A percentile compares a stretch with the other conserved stretches of the same genome.
These are phyloP conservation scores for Daldinia bambusicola DNA, from an alignment of 495 filamentous ascomycete species.

Conservation along the genomic window DNA sequence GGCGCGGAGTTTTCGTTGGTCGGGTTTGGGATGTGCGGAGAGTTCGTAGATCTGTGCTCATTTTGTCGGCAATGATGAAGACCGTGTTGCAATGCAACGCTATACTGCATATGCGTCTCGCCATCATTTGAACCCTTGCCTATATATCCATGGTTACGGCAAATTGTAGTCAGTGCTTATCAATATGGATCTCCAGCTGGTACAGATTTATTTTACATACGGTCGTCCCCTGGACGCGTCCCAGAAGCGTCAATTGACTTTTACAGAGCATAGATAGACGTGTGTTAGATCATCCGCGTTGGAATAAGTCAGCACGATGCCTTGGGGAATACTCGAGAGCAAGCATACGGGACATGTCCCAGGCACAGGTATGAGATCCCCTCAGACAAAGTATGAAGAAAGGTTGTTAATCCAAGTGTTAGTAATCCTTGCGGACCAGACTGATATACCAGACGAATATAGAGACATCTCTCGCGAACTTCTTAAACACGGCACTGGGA, in stretches of 20 bases:
- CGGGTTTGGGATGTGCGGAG: conserved; percentile 24
- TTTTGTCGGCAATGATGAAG: conserved; percentile 7
- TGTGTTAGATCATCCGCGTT: conserved; percentile 15
- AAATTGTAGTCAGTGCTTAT: conserved; percentile 35
- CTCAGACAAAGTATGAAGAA: conserved; percentile 11
- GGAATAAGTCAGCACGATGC: conserved; percentile 33
- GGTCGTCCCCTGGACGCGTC: not conserved
- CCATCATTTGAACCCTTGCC: conserved; percentile 15
- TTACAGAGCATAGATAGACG: not conserved
- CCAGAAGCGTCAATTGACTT: conserved; percentile 5
- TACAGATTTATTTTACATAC: conserved; percentile 26
- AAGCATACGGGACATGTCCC: conserved; percentile 58
- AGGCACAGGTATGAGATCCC: conserved; percentile 56
- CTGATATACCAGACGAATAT: conserved; percentile 58
- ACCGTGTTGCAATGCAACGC: conserved; percentile 27
- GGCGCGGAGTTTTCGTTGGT: conserved; percentile 19
- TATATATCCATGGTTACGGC: conserved; percentile 4
- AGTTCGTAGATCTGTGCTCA: conserved; percentile 14
- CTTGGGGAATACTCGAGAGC: conserved; percentile 49
- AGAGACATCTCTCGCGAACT: conserved; percentile 51
- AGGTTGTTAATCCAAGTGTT: conserved; percentile 14
- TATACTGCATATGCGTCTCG: conserved; percentile 14
- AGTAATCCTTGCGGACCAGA: conserved; percentile 59
- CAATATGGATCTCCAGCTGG: conserved; percentile 24
- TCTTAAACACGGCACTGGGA: conserved; percentile 62